Percentiles rank a stretch among this genome's conserved stretches.
Conservation (phyloP, 352 stramenopile genomes). For the Pythium dissotocum region DNA sequence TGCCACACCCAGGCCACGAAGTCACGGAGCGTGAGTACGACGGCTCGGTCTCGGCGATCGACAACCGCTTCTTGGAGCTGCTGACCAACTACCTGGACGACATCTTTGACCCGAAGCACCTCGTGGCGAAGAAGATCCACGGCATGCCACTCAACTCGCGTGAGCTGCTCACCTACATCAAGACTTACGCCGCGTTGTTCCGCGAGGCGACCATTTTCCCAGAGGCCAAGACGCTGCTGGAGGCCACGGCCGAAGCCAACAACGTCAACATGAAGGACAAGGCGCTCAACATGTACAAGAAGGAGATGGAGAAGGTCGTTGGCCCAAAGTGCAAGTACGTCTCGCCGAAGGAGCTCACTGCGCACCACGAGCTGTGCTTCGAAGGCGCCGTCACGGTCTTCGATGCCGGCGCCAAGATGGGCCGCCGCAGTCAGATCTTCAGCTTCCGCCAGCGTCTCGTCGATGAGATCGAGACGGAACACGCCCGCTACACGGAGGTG, state of each 20-base stretch:
- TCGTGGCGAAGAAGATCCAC: slow-evolving; percentile 95
- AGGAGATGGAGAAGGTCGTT: slow-evolving; percentile 92
- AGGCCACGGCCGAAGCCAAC: slow-evolving; percentile 97
- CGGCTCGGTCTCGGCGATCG: slow-evolving; percentile 93
- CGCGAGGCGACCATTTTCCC: slow-evolving; percentile 95
- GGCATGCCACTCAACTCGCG: slow-evolving; percentile 91
- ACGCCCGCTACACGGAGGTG: slow-evolving; percentile 90
- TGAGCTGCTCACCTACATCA: slow-evolving; percentile 96
- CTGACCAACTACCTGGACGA: slow-evolving; percentile 94
- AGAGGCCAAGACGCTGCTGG: slow-evolving; percentile 96
- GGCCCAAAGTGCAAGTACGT: slow-evolving; percentile 89
- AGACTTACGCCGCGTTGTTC: slow-evolving; percentile 97
- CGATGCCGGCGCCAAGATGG: slow-evolving; percentile 95
- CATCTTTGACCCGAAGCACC: slow-evolving; percentile 89
- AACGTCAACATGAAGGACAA: slow-evolving; percentile 95
- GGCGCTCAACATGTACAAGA: slow-evolving; percentile 90
- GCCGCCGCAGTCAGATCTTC: slow-evolving; percentile 88
- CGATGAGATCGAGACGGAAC: slow-evolving; percentile 89
- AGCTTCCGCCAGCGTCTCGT: slow-evolving; percentile 82
- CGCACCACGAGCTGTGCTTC: slow-evolving; percentile 87
- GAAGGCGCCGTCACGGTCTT: slow-evolving; percentile 89
- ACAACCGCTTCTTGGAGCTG: slow-evolving; percentile 92
- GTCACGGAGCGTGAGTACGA: slow-evolving; percentile 98
- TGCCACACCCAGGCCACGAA: slow-evolving; percentile 96
- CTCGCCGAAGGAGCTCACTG: slow-evolving; percentile 84